These are phyloP conservation scores for Chlamydomonas sp. DNA, from an alignment of 139 green algal genomes.

Conservation along the genomic window DNA sequence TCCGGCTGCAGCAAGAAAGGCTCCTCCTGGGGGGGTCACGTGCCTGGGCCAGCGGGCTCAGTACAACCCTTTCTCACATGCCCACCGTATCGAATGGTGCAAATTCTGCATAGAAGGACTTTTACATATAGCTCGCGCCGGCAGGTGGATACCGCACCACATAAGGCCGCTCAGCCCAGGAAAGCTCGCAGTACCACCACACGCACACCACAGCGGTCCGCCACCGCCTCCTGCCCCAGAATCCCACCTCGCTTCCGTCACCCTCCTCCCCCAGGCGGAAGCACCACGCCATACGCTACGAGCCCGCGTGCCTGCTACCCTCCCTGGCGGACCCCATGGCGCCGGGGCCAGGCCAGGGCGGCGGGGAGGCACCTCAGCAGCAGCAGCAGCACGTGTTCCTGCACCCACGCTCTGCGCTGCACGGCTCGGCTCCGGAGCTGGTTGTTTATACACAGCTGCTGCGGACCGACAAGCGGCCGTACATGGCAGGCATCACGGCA, in stretches of 20 bases:
- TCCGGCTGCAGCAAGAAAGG: too few species aligned
- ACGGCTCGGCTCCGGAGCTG: constrained; percentile 72
- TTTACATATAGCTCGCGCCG: too few species aligned
- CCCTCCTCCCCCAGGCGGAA: constrained; percentile 23
- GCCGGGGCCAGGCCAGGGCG: neutral
- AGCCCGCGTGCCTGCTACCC: constrained; percentile 21
- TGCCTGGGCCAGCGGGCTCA: too few species aligned
- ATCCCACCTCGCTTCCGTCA: neutral
- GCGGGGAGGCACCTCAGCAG: neutral
- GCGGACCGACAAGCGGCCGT: constrained; percentile 84
- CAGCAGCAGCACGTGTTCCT: constrained; percentile 83
- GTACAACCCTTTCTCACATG: too few species aligned
- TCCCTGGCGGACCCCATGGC: neutral
- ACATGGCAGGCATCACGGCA: constrained; percentile 82
- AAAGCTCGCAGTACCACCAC: too few species aligned
- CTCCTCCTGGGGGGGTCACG: too few species aligned
- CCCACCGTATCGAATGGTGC: too few species aligned
- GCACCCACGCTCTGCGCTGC: constrained; percentile 85
- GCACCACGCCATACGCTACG: constrained; percentile 74
- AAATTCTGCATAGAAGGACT: too few species aligned
- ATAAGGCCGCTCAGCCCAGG: too few species aligned
- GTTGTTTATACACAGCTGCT: constrained; percentile 87
- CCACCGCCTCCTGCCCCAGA: neutral
- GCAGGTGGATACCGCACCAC: too few species aligned
- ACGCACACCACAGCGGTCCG: neutral